A percentile compares a stretch with the other conserved stretches of the same genome.
Evolutionary conservation across 208 protist genomes (phyloP).

Genomic region (Crithidia fasciculata): DNA sequence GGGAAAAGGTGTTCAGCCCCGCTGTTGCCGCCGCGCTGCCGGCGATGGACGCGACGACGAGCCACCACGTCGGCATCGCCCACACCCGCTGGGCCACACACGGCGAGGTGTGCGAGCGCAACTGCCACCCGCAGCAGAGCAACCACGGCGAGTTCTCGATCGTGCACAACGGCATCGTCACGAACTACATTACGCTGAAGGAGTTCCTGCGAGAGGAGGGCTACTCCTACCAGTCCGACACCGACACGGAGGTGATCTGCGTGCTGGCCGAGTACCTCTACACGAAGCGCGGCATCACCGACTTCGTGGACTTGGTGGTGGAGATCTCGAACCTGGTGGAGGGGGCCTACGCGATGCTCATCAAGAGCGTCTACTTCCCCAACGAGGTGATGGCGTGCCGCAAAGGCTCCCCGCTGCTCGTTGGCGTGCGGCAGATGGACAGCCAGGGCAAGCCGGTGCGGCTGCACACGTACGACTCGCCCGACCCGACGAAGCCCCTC

Average conservation of each 20-base stretch:
- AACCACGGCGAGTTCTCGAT: conserved; percentile 81
- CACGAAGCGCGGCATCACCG: conserved; percentile 42
- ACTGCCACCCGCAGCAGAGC: conserved; percentile 93
- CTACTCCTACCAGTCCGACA: conserved; percentile 89
- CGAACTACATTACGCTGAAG: conserved; percentile 91
- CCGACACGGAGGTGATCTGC: conserved; percentile 95
- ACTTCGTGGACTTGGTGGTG: conserved; percentile 62
- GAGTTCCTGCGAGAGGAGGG: conserved; percentile 74
- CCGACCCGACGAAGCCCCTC: conserved; percentile 24
- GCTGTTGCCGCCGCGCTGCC: conserved; percentile 32
- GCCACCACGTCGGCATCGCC: conserved; percentile 84
- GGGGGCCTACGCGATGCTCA: conserved; percentile 90
- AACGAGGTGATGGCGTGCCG: conserved; percentile 89
- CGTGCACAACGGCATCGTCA: conserved; percentile 97
- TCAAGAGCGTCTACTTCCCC: conserved; percentile 91
- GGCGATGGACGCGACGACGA: conserved; percentile 41
- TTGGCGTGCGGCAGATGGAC: conserved; percentile 76
- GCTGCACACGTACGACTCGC: conserved; percentile 24
- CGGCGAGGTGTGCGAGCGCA: conserved; percentile 91
- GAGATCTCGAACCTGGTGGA: conserved; percentile 70
- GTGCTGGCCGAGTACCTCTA: conserved; percentile 91
- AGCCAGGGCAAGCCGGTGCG: conserved; percentile 13
- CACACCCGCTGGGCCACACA: conserved; percentile 99
- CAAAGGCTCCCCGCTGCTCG: conserved; percentile 92
- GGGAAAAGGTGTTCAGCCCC: conserved; percentile 43